Evolutionary conservation across 1,284 basidiomycete genomes (phyloP).

Genomic region (Wolfiporia cocos): DNA sequence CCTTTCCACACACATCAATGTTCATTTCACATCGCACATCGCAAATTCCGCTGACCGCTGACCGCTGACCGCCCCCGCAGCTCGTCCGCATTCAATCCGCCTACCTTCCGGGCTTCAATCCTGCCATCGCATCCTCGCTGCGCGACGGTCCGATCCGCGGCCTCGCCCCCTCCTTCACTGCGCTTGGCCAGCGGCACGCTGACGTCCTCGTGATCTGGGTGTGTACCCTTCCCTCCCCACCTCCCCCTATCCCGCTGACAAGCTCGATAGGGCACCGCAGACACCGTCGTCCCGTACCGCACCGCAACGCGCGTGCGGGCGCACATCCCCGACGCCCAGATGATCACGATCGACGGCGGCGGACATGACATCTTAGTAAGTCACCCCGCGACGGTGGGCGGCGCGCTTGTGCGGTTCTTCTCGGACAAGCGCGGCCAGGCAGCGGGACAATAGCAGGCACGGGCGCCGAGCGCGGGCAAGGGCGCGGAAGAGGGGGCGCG

Average conservation of each 20-base stretch:
- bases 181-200: slow-evolving; percentile 29
- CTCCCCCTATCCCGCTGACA: neutral
- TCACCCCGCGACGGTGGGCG: slow-evolving; percentile 40
- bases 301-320: slow-evolving; percentile 48
- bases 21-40: too few species aligned
- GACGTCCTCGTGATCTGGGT: slow-evolving; percentile 60
- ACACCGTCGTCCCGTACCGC: slow-evolving; percentile 56
- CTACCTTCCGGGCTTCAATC: slow-evolving; percentile 64
- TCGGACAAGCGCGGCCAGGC: neutral
- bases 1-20: too few species aligned
- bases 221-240: slow-evolving; percentile 25
- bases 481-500: neutral
- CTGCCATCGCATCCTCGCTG: slow-evolving; percentile 66
- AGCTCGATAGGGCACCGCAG: slow-evolving; percentile 52
- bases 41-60: neutral
- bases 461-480: neutral
- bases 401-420: slow-evolving; percentile 35
- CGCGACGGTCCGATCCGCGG: slow-evolving; percentile 69
- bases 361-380: slow-evolving; percentile 61
- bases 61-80: slow-evolving; percentile 18
- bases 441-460: neutral
- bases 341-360: slow-evolving; percentile 54
- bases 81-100: slow-evolving; percentile 70
- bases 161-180: slow-evolving; percentile 42
- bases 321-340: slow-evolving; percentile 45